These are phyloP conservation scores for Nemania sp. DNA, from an alignment of 2,329 filamentous ascomycete species.

Conservation along the genomic window DNA sequence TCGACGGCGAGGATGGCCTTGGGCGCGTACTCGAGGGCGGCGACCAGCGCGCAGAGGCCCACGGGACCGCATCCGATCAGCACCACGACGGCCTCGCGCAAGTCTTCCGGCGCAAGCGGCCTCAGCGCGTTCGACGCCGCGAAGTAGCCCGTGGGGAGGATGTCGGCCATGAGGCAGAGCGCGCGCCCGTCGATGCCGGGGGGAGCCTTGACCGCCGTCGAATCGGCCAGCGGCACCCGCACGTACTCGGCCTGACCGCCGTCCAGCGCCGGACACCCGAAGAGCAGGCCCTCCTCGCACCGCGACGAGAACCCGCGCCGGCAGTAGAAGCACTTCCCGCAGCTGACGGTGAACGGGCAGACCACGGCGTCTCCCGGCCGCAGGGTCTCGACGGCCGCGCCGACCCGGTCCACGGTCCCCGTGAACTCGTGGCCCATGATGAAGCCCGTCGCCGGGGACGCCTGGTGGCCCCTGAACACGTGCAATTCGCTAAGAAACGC, in stretches of 20 bases:
- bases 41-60: conserved; percentile 25
- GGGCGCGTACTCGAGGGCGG: conserved; percentile 25
- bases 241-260: conserved; percentile 29
- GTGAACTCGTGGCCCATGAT: conserved; percentile 31
- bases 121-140: conserved; percentile 21
- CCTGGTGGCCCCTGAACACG: conserved; percentile 25
- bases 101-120: conserved; percentile 2
- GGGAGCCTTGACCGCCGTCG: conserved; percentile 23
- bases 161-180: conserved; percentile 27
- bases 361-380: conserved; percentile 21
- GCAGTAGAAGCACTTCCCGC: conserved; percentile 30
- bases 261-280: conserved; percentile 24
- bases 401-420: conserved; percentile 15
- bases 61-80: conserved; percentile 27
- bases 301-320: conserved; percentile 21
- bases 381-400: conserved; percentile 13
- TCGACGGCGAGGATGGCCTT: conserved; percentile 24
- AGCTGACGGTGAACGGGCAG: conserved; percentile 25
- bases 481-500: conserved; percentile 22
- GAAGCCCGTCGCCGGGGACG: conserved; percentile 24
- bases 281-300: conserved; percentile 24
- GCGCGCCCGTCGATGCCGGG: conserved; percentile 16
- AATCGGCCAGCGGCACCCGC: conserved; percentile 23
- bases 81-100: conserved; percentile 20
- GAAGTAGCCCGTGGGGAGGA: conserved; percentile 28